Conservation (phyloP, 352 stramenopile genomes). For the Globisporangium perplexum region DNA sequence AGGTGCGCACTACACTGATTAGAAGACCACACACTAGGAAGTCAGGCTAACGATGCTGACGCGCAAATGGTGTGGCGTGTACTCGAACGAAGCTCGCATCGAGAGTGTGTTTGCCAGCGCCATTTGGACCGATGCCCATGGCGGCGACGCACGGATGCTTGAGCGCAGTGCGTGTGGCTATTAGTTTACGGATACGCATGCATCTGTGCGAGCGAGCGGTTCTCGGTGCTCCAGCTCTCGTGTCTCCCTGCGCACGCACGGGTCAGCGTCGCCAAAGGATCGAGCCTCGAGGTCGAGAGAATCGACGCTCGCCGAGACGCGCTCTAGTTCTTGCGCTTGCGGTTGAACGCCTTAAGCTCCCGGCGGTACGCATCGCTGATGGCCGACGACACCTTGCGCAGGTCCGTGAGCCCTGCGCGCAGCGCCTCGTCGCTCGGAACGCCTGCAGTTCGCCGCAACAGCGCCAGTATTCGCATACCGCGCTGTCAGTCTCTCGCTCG, state of each 20-base stretch:
- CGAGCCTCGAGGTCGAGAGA: neutral
- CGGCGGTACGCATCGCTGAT: constrained; percentile 76
- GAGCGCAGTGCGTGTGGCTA: neutral
- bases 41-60: too few relatives aligned
- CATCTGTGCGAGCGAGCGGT: neutral
- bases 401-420: constrained; percentile 54
- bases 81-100: too few relatives aligned
- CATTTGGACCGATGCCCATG: too few relatives aligned
- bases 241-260: too few relatives aligned
- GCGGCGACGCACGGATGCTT: neutral
- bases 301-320: neutral
- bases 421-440: constrained; percentile 60
- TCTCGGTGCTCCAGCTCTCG: too few relatives aligned
- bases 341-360: constrained; percentile 81
- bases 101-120: too few relatives aligned
- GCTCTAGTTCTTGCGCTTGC: constrained; percentile 68
- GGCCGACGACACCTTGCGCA: constrained; percentile 66
- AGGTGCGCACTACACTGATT: neutral
- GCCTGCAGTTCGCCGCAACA: constrained; percentile 13
- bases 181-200: neutral
- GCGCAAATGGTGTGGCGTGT: too few relatives aligned
- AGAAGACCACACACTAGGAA: too few relatives aligned
- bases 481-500: neutral
- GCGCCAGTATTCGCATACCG: too few relatives aligned
- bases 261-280: too few relatives aligned